Percentiles rank a stretch among this genome's conserved stretches.
phyloP scores from a whole-genome alignment of 1,139 yeast genomes.

The Blastobotrys elegans region DNA sequence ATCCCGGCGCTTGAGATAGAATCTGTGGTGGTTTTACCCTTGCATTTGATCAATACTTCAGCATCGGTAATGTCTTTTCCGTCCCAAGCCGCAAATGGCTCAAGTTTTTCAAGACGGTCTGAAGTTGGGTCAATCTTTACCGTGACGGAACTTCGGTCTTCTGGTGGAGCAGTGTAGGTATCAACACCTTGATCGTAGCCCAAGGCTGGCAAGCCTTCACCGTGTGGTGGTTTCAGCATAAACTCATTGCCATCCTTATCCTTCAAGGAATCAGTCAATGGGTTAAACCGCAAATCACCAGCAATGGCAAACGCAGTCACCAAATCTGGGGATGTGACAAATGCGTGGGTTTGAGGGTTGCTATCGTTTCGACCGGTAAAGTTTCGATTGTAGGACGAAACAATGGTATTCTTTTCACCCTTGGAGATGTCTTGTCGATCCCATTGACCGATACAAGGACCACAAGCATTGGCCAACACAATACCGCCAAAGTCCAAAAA shows the following conservation, averaged over 20 bases:
- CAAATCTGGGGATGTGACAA: slow-evolving; percentile 97
- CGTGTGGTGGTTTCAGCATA: slow-evolving; percentile 83
- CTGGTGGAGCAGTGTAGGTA: slow-evolving; percentile 98
- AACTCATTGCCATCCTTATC: slow-evolving; percentile 95
- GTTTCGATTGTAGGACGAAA: slow-evolving; percentile 98
- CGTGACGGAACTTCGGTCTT: slow-evolving; percentile 67
- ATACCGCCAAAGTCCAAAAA: slow-evolving; percentile 92
- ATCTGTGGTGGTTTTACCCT: slow-evolving; percentile 98
- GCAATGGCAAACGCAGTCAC: slow-evolving; percentile 94
- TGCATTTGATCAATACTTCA: slow-evolving; percentile 94
- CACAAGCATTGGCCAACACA: slow-evolving; percentile 98
- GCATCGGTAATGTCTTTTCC: slow-evolving; percentile 86
- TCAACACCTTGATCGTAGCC: slow-evolving; percentile 95
- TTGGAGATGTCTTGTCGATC: slow-evolving; percentile 95
- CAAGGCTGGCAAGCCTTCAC: slow-evolving; percentile 86
- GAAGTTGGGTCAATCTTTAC: slow-evolving; percentile 84
- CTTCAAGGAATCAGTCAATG: slow-evolving; percentile 89
- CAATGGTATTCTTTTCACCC: slow-evolving; percentile 98
- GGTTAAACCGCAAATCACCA: slow-evolving; percentile 98
- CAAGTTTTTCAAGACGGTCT: slow-evolving; percentile 81
- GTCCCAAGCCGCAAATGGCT: slow-evolving; percentile 92
- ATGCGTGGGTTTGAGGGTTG: slow-evolving; percentile 97
- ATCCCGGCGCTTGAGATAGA: slow-evolving; percentile 99
- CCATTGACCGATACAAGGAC: slow-evolving; percentile 99
- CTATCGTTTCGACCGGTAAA: slow-evolving; percentile 98